Percentiles rank a stretch among this genome's conserved stretches.
These are phyloP conservation scores for Pleomassaria siparia DNA, from an alignment of 2,329 filamentous ascomycete genomes.

Conservation along the genomic window DNA sequence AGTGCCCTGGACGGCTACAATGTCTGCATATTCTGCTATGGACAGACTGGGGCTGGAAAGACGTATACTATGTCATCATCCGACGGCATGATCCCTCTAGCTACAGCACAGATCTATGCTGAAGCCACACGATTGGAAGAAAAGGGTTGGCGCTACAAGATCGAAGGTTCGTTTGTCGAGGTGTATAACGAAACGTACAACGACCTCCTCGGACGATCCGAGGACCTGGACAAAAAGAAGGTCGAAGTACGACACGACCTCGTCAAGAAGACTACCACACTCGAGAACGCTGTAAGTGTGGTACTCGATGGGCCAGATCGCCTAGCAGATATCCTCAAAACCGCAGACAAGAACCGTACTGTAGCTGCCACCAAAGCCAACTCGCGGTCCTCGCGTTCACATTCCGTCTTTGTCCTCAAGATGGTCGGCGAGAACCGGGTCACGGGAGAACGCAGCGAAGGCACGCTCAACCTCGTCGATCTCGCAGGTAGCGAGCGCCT, in stretches of 20 bases:
- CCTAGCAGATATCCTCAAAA: conserved; percentile 76
- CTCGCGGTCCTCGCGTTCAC: conserved; percentile 88
- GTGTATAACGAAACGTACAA: conserved; percentile 98
- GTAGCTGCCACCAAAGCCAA: conserved; percentile 98
- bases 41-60: conserved; percentile 95
- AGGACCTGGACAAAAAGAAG: conserved; percentile 75
- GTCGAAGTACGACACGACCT: conserved; percentile 89
- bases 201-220: conserved; percentile 75
- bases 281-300: conserved; percentile 78
- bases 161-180: conserved; percentile 94
- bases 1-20: conserved; percentile 97
- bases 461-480: conserved; percentile 93
- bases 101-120: conserved; percentile 90
- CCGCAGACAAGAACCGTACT: conserved; percentile 82
- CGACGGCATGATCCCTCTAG: conserved; percentile 93
- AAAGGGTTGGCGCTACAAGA: conserved; percentile 91
- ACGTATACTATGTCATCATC: conserved; percentile 95
- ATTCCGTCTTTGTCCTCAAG: conserved; percentile 91
- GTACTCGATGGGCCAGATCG: conserved; percentile 75
- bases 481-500: conserved; percentile 90
- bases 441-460: conserved; percentile 83
- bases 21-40: conserved; percentile 98
- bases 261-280: conserved; percentile 74
- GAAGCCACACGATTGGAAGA: conserved; percentile 80
- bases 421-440: conserved; percentile 67